A percentile compares a stretch with the other conserved stretches of the same genome.
Evolutionary conservation across 495 filamentous ascomycete species (phyloP).

Genomic region (Parachaetomium inaequale): DNA sequence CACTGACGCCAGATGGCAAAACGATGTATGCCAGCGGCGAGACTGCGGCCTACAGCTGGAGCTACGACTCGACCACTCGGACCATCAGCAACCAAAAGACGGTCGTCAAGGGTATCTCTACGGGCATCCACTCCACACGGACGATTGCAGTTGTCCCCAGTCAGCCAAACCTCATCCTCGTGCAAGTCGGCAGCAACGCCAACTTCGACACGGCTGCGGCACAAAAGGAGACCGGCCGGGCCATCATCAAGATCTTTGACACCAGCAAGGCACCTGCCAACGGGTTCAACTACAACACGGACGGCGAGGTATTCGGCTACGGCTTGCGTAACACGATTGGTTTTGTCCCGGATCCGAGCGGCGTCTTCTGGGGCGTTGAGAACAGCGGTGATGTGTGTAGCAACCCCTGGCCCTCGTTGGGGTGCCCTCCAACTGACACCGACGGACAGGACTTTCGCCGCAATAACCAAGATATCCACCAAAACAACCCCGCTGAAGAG

Average conservation of each 20-base stretch:
- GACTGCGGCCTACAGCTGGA: conserved; percentile 56
- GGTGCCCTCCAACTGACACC: background rate
- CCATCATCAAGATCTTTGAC: conserved; percentile 62
- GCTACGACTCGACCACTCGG: conserved; percentile 50
- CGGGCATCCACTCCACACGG: conserved; percentile 56
- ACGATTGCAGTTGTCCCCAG: conserved; percentile 57
- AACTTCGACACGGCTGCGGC: conserved; percentile 56
- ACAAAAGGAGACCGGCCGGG: conserved; percentile 49
- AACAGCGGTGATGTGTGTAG: conserved; percentile 62
- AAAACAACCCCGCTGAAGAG: conserved; percentile 68
- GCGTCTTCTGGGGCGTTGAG: conserved; percentile 64
- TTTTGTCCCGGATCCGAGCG: conserved; percentile 56
- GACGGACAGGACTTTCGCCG: conserved; percentile 33
- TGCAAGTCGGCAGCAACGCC: conserved; percentile 56
- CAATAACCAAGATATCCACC: conserved; percentile 53
- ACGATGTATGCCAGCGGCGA: conserved; percentile 61
- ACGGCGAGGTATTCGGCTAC: conserved; percentile 59
- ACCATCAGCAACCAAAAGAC: conserved; percentile 45
- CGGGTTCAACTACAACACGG: conserved; percentile 48
- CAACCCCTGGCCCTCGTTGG: conserved; percentile 27
- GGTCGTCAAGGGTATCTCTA: conserved; percentile 55
- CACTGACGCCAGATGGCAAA: conserved; percentile 56
- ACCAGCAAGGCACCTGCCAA: conserved; percentile 40
- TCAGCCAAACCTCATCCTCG: conserved; percentile 46
- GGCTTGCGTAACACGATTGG: conserved; percentile 67